A percentile compares a stretch with the other conserved stretches of the same genome.
Conservation (phyloP, 2,329 filamentous ascomycete species). For the Trichoderma cornu-damae region DNA sequence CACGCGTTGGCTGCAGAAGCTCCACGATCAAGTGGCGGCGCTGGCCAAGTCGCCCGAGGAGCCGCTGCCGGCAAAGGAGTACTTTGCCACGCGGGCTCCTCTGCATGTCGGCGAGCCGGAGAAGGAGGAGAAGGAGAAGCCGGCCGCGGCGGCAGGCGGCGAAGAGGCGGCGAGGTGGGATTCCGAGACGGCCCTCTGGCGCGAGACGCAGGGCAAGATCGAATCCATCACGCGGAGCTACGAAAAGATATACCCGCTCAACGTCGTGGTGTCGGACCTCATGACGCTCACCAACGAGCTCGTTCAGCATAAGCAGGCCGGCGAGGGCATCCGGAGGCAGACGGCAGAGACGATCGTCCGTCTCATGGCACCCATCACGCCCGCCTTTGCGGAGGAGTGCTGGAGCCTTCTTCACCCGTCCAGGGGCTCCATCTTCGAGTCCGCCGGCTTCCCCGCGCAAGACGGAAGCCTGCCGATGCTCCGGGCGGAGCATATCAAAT, state of each 20-base stretch:
- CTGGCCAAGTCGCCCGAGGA: conserved; percentile 21
- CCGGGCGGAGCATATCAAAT: conserved; percentile 46
- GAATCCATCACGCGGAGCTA: conserved; percentile 63
- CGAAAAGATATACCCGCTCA: conserved; percentile 67
- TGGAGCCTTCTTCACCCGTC: conserved; percentile 56
- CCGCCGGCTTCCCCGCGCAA: conserved; percentile 53
- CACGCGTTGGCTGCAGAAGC: conserved; percentile 69
- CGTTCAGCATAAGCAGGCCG: conserved; percentile 39
- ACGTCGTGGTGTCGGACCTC: conserved; percentile 77
- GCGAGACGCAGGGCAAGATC: conserved; percentile 63
- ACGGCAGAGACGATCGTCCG: conserved; percentile 56
- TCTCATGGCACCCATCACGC: conserved; percentile 73
- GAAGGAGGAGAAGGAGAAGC: too few species aligned
- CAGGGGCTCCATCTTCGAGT: conserved; percentile 38
- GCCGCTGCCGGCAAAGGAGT: conserved; percentile 26
- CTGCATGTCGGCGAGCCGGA: conserved; percentile 8
- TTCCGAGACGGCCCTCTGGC: conserved; percentile 52
- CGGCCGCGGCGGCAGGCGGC: conserved; percentile 30
- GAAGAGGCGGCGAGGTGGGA: conserved; percentile 38
- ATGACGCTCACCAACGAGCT: conserved; percentile 74
- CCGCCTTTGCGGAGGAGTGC: conserved; percentile 75
- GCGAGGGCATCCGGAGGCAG: conserved; percentile 42
- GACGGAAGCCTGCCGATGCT: conserved; percentile 50
- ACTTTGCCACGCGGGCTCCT: conserved; percentile 35
- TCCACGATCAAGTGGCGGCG: conserved; percentile 53